Evolutionary conservation across 352 stramenopile genomes (phyloP), one percentile per base, ranked within the genome.

Genomic region (Phytophthora kernoviae): DNA sequence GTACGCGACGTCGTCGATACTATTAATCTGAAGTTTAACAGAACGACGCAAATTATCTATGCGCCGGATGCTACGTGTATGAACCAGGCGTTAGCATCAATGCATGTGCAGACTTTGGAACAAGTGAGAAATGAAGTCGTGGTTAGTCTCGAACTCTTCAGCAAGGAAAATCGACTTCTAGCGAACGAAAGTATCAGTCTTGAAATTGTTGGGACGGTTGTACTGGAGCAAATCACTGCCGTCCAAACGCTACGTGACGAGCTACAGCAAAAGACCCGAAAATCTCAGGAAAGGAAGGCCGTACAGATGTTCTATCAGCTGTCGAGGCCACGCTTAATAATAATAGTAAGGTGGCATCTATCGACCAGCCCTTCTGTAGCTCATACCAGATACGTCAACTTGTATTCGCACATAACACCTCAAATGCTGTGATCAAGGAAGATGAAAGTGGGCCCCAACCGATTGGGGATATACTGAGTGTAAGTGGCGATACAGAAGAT

Each of bases 11-110:
- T 51, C 4, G 17, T 20, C 22, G 36, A 18, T 18, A 1, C 21
- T 4, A 18, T 30, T 11, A 21, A 24, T 26, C 11, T 26, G 7
- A 45, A 64, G 21, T 11, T 11, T 6, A 45, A 43, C 44, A 27
- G 32, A 54, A 52, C 40, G 33, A 46, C 4, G 17, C 33, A 48
- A 15, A 39, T 41, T 8, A 41, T 77, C 4, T 54, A 45, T 20
- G 52, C 59, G 6, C 37, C 58, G 4, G 51, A 65, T 48, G 20
- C 70, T 43, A 18, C 47, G 20, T 79, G 73, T 21, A 46, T 77
- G 39, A 70, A 62, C 26, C 26, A 15, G 15, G 62, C 63, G 9
- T 39, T 81, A 11, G 17, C 36, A 21, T 62, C 53, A 1, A 42
- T 65, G 17, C 32, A 50, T 36, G 20, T 67, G 11, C 49, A 51